Evolutionary conservation across 1,284 basidiomycete genomes (phyloP), one percentile per base, ranked within the genome.

Genomic region (Puccinia brachypodii): DNA sequence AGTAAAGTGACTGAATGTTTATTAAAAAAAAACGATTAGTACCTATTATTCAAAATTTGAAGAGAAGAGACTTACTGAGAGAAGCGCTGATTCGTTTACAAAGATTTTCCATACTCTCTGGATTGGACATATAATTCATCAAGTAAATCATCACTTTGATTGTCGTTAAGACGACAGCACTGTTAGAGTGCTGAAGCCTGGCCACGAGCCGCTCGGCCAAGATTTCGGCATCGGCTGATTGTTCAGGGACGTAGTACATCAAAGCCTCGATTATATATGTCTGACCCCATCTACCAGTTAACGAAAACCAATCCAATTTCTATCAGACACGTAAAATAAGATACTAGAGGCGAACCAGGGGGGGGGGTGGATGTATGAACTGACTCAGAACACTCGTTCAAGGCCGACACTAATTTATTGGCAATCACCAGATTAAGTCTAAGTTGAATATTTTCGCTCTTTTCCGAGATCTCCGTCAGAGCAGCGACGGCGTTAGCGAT

Each of bases 121-220:
- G 90, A 86, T 93, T 93, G 83, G 95, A 93, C 92, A 99, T 98
- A 87, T 99, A 99, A 87, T 99, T 99, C 96, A 99, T 98, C 83
- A 99, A 89, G 86, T 98, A 99, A 25, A 99, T 89, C 40, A 98
- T 90, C 68, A 94, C 92, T 88, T 99, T 99, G 89, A 98, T 94
- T 4, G 95, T 92, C 7, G 95, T 95, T 64, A 97, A 89, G 11
- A 96, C 94, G 36, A 97, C 94, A 2, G 95, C 94, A n/a, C 94
- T 95, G 85, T 96, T 97, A 14, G 94, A 92, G 86, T 96, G 94
- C 85, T 95, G 93, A 25, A 99, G 88, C 84, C 97, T 92, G 60
- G 96, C 90, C 28, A 95, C 91, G 82, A 99, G 93, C 47, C 95
- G 92, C 86, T 99, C 97, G 3, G 94, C 95, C 87, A 99, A 91